Percentiles rank a stretch among this genome's conserved stretches.
These are phyloP conservation scores for Lachnellula cervina DNA, from an alignment of 2,329 filamentous ascomycete species.

Conservation along the genomic window DNA sequence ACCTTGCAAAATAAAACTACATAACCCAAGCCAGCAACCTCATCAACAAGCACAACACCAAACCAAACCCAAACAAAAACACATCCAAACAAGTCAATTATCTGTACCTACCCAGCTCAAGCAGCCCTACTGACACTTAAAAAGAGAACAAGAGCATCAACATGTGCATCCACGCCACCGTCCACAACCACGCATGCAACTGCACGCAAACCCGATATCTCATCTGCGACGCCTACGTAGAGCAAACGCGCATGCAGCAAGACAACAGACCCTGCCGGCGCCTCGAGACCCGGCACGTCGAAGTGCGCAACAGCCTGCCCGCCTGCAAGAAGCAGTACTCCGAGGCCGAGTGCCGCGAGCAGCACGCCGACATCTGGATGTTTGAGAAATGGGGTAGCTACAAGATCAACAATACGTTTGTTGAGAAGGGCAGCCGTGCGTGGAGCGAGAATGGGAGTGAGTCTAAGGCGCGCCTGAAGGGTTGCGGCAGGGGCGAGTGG, in stretches of 20 bases:
- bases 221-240: conserved; percentile 6
- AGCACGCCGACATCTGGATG: not conserved
- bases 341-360: not conserved
- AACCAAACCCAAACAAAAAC: not conserved
- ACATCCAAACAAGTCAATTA: not conserved
- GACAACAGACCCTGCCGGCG: conserved; percentile 7
- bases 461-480: not conserved
- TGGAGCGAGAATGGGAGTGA: not conserved
- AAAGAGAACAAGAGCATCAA: not conserved
- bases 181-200: not conserved
- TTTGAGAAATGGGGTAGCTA: not conserved
- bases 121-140: not conserved
- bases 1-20: not conserved
- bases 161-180: not conserved
- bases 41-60: not conserved
- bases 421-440: not conserved
- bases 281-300: not conserved
- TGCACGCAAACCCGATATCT: not conserved
- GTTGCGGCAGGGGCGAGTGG: not conserved
- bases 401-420: not conserved
- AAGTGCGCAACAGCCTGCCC: not conserved
- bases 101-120: too few relatives aligned
- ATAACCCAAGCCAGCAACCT: not conserved
- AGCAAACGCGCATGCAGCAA: conserved; percentile 8
- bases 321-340: not conserved